These are phyloP conservation scores for Colletotrichum cordylinicola DNA, from an alignment of 2,329 filamentous ascomycete genomes.

Conservation along the genomic window DNA sequence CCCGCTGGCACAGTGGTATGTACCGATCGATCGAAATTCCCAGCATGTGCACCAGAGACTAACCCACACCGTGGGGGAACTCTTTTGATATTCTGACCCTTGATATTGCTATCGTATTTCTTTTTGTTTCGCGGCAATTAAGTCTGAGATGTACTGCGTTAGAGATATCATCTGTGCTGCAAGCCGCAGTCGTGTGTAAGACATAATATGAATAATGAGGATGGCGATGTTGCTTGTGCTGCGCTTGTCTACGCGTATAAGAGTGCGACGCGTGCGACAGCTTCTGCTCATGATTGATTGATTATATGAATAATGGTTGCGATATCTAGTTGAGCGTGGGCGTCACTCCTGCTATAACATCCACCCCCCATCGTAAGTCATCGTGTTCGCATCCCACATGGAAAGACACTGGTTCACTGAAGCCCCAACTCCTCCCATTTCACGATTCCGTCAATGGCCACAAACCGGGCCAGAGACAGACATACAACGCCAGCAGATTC, in stretches of 20 bases:
- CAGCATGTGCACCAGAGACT: neutral
- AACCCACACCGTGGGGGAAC: neutral
- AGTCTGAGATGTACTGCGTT: neutral
- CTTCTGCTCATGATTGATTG: no score
- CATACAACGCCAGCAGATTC: neutral
- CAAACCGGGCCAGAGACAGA: neutral
- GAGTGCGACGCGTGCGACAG: no score
- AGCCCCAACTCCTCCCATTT: neutral
- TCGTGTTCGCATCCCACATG: neutral
- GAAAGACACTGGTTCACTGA: neutral
- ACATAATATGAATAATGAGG: no score
- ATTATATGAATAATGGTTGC: no score
- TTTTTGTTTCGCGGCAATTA: neutral
- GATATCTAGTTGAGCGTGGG: accelerated
- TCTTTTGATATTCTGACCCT: neutral
- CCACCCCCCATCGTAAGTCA: accelerated
- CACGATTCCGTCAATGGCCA: accelerated
- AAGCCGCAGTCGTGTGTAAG: no score
- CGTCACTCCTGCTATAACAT: neutral
- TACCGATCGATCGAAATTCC: neutral
- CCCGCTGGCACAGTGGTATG: neutral
- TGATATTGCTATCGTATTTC: neutral
- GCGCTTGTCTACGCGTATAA: no score
- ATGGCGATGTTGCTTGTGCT: no score
- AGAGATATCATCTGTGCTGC: neutral